Evolutionary conservation across 1,284 basidiomycete genomes (phyloP).

Genomic region (Apiotrichum veenhuisii): DNA sequence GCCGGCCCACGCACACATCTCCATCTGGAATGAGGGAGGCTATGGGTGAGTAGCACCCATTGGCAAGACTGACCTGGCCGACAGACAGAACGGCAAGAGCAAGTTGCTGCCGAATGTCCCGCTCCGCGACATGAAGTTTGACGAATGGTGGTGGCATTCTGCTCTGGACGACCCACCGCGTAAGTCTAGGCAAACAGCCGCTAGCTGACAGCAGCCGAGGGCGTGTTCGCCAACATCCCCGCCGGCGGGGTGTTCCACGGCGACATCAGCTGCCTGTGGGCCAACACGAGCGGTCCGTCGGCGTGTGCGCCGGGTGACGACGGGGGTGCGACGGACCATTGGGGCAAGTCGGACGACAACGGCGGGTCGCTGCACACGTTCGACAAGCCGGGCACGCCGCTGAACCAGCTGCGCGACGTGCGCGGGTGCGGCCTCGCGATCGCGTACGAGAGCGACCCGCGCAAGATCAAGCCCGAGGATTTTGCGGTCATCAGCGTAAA

Average conservation of each 20-base stretch:
- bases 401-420: not conserved
- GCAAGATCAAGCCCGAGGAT: constrained; percentile 59
- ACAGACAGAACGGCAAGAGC: not conserved
- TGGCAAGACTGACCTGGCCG: constrained; percentile 23
- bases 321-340: not conserved
- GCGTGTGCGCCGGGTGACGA: not conserved
- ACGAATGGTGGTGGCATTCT: no score
- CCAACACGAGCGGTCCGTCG: no score
- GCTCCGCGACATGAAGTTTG: no score
- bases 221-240: constrained; percentile 39
- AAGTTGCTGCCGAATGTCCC: not conserved
- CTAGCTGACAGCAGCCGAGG: constrained; percentile 12
- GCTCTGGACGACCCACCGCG: not conserved
- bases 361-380: no score
- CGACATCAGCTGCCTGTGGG: constrained; percentile 3
- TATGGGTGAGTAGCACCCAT: constrained; percentile 40
- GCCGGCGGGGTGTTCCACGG: constrained; percentile 27
- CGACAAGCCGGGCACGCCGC: no score
- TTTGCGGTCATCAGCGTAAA: constrained; percentile 68
- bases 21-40: constrained; percentile 40
- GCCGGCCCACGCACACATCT: constrained; percentile 30
- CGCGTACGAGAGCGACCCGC: constrained; percentile 61
- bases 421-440: constrained; percentile 54
- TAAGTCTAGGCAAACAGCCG: not conserved
- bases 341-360: no score